Conservation (phyloP, 1,284 basidiomycete genomes). For the Phaffia rhodozyma region DNA sequence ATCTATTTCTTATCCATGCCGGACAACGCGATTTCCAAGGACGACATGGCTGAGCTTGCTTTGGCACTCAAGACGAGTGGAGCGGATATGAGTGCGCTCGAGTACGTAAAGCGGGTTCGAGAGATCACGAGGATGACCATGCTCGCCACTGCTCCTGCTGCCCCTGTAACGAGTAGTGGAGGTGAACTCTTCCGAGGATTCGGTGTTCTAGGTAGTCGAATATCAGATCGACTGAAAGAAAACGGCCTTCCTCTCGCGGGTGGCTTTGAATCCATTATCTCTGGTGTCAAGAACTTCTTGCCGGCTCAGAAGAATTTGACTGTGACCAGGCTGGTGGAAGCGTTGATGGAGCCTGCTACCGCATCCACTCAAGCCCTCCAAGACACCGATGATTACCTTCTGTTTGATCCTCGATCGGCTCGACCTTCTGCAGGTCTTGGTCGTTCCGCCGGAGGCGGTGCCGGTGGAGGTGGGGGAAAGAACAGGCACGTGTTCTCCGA, state of each 20-base stretch:
- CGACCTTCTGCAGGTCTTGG: constrained; percentile 45
- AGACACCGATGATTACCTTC: constrained; percentile 93
- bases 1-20: constrained; percentile 84
- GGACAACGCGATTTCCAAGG: constrained; percentile 65
- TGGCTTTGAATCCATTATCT: constrained; percentile 83
- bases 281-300: constrained; percentile 95
- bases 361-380: constrained; percentile 84
- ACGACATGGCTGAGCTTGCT: constrained; percentile 78
- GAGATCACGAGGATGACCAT: constrained; percentile 87
- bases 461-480: constrained; percentile 27
- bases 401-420: constrained; percentile 78
- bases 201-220: constrained; percentile 75
- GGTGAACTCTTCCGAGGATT: constrained; percentile 80
- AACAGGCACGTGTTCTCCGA: constrained; percentile 57
- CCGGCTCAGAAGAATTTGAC: constrained; percentile 89
- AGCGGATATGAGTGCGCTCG: constrained; percentile 70
- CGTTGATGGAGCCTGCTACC: constrained; percentile 88
- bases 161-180: constrained; percentile 40
- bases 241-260: constrained; percentile 48
- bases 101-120: constrained; percentile 79
- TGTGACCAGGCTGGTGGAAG: constrained; percentile 83
- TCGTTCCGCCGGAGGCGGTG: constrained; percentile 39
- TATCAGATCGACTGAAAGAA: constrained; percentile 87
- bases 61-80: constrained; percentile 69
- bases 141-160: constrained; percentile 63